These are phyloP conservation scores for Dactylellina drechsleri DNA, from an alignment of 2,329 filamentous ascomycete genomes.

Conservation along the genomic window DNA sequence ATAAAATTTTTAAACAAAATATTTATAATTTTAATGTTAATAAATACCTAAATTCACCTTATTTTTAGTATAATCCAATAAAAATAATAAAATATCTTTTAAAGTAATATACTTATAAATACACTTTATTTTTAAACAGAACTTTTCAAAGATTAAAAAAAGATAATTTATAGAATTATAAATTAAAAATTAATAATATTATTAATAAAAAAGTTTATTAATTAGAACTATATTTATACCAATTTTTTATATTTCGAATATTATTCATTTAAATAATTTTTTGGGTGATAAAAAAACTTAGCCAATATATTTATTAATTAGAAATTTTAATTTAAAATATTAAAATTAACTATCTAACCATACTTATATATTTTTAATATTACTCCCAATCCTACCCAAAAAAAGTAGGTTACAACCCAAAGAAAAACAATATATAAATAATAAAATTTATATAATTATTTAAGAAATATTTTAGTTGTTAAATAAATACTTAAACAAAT, in stretches of 20 bases:
- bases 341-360: not conserved
- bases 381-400: not conserved
- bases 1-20: not conserved
- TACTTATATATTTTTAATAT: not conserved
- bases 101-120: not conserved
- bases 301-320: not conserved
- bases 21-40: not conserved
- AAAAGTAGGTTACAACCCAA: not conserved
- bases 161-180: not conserved
- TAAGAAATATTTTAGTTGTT: not conserved
- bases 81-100: not conserved
- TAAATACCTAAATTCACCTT: not conserved
- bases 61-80: not conserved
- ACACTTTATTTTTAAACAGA: too few species aligned
- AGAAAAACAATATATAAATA: not conserved
- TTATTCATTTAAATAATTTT: not conserved
- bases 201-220: too few species aligned
- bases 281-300: not conserved
- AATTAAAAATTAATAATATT: not conserved
- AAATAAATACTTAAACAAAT: not conserved
- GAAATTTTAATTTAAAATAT: not conserved
- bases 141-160: not conserved
- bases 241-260: not conserved
- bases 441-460: not conserved
- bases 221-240: too few species aligned